A percentile compares a stretch with the other conserved stretches of the same genome.
phyloP scores from a whole-genome alignment of 768 basidiomycete genomes.

The Pleurotus tuber-regium region DNA sequence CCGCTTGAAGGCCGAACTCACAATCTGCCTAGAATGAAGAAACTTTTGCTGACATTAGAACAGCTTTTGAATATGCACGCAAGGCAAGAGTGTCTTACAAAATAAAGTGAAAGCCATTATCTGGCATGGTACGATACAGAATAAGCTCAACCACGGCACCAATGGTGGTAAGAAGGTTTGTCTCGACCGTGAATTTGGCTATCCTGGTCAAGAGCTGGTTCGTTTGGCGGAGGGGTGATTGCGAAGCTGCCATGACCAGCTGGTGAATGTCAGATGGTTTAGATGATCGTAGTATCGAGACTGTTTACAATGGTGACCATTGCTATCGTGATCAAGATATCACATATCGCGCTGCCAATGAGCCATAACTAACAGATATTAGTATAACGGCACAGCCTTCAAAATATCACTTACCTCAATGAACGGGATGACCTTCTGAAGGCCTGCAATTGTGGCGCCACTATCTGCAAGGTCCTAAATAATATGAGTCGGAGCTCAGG shows the following conservation, averaged over 20 bases:
- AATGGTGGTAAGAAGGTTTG: slow-evolving; percentile 11
- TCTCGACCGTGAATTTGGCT: slow-evolving; percentile 12
- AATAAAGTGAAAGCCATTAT: slow-evolving; percentile 13
- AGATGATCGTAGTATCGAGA: background rate
- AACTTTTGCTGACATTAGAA: background rate
- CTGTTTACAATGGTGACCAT: slow-evolving; percentile 8
- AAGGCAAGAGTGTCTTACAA: too few species aligned
- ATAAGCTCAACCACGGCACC: slow-evolving; percentile 12
- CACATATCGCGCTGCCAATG: slow-evolving; percentile 13
- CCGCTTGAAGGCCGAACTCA: background rate
- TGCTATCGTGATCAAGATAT: slow-evolving; percentile 27
- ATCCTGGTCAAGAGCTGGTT: background rate
- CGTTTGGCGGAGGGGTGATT: background rate
- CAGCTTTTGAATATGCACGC: too few species aligned
- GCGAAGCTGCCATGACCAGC: slow-evolving; percentile 1
- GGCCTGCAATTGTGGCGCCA: too few species aligned
- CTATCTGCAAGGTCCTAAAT: too few species aligned
- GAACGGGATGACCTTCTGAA: too few species aligned
- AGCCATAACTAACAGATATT: slow-evolving; percentile 18
- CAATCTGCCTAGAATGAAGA: slow-evolving; percentile 6
- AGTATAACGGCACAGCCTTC: too few species aligned
- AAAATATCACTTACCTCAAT: too few species aligned
- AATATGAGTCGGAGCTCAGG: too few species aligned
- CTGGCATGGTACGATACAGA: slow-evolving; percentile 9
- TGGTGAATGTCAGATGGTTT: background rate